Evolutionary conservation across 2,329 filamentous ascomycete genomes (phyloP).

Genomic region (Fusarium redolens): DNA sequence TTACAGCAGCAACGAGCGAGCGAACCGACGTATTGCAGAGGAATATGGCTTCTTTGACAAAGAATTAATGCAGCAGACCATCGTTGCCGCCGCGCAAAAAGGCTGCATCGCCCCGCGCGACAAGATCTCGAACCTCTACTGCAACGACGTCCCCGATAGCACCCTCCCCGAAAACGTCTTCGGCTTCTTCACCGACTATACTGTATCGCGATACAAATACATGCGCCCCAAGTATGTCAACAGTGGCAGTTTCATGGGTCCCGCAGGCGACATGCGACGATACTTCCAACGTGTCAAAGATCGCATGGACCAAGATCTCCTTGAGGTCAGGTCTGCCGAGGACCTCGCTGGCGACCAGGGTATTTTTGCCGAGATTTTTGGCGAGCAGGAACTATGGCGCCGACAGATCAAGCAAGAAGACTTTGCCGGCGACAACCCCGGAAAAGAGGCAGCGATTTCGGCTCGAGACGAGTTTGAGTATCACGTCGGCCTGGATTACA

Average conservation of each 20-base stretch:
- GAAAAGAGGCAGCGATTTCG: conserved; percentile 24
- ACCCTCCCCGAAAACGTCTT: conserved; percentile 38
- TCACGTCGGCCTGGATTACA: conserved; percentile 45
- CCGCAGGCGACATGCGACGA: conserved; percentile 43
- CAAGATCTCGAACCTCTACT: conserved; percentile 41
- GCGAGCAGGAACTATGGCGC: conserved; percentile 44
- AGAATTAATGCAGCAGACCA: conserved; percentile 39
- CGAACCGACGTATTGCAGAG: conserved; percentile 33
- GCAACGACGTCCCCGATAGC: conserved; percentile 39
- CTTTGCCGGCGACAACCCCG: conserved; percentile 21
- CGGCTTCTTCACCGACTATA: conserved; percentile 40
- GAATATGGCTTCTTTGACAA: conserved; percentile 36
- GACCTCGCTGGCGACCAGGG: conserved; percentile 47
- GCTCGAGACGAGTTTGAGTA: conserved; percentile 41
- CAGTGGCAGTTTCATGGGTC: conserved; percentile 47
- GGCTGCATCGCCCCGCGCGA: conserved; percentile 41
- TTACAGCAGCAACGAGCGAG: conserved; percentile 35
- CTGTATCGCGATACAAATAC: conserved; percentile 27
- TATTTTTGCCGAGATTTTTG: conserved; percentile 48
- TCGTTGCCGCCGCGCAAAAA: conserved; percentile 42
- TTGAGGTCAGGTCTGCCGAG: conserved; percentile 14
- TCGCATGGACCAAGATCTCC: conserved; percentile 40
- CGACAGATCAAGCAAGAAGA: conserved; percentile 21
- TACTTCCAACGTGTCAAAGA: conserved; percentile 43
- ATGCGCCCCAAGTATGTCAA: conserved; percentile 47